A percentile compares a stretch with the other conserved stretches of the same genome.
phyloP scores from a whole-genome alignment of 306 rosid species.

The Cercis canadensis region DNA sequence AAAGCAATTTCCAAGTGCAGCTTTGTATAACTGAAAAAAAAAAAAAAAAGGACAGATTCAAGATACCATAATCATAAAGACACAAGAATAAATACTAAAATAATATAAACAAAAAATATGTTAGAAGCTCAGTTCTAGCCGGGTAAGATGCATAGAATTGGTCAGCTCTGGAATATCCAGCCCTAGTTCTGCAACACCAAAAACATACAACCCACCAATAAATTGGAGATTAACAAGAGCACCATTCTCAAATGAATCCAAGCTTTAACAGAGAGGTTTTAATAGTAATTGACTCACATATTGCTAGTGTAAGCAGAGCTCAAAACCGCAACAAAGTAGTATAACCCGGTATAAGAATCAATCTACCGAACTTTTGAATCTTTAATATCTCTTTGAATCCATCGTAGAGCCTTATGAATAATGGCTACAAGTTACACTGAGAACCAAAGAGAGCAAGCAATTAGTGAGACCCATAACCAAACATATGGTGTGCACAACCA shows the following conservation, averaged over 20 bases:
- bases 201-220: no score
- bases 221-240: no score
- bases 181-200: no score
- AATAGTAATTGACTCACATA: no score
- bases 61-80: constrained; percentile 27
- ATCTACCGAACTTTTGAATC: constrained; percentile 83
- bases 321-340: constrained; percentile 66
- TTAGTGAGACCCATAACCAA: no score
- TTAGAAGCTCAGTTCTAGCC: constrained; percentile 90
- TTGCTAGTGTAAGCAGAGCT: constrained; percentile 82
- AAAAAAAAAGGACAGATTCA: constrained; percentile 7
- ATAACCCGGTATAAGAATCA: constrained; percentile 84
- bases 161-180: no score
- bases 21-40: constrained; percentile 88
- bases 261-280: no score
- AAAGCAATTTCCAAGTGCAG: constrained; percentile 89
- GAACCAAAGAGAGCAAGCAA: constrained; percentile 18
- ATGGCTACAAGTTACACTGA: constrained; percentile 31
- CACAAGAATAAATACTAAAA: constrained; percentile 7
- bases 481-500: no score
- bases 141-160: constrained; percentile 96
- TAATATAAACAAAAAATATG: constrained; percentile 25
- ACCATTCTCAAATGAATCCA: no score
- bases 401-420: constrained; percentile 50
- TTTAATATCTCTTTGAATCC: constrained; percentile 68